Evolutionary conservation across 164 flowering plant genomes (phyloP).

Genomic region (Amborella trichopoda): DNA sequence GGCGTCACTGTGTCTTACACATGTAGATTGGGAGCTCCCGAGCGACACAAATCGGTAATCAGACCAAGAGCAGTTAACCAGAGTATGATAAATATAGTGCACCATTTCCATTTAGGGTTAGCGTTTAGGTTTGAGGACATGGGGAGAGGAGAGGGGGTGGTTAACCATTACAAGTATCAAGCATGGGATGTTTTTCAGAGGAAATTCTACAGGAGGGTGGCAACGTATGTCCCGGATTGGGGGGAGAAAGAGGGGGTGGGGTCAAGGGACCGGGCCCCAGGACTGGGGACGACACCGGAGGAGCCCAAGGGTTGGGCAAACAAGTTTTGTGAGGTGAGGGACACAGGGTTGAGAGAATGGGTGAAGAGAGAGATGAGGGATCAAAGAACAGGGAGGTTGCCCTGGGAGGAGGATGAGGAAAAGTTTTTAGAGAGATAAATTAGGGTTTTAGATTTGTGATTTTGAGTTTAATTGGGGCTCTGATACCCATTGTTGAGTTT

Average conservation of each 20-base stretch:
- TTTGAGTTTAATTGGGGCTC: too few species aligned
- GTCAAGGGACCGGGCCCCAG: conserved; percentile 82
- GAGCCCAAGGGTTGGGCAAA: conserved; percentile 69
- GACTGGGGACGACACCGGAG: conserved; percentile 61
- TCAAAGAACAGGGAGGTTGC: conserved; percentile 21
- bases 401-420: conserved; percentile 42
- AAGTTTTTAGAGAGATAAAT: too few species aligned
- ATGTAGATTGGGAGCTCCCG: conserved; percentile 37
- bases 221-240: conserved; percentile 88
- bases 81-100: conserved; percentile 65
- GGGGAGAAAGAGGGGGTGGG: conserved; percentile 48
- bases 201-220: conserved; percentile 73
- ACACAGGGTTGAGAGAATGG: conserved; percentile 40
- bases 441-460: too few species aligned
- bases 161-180: conserved; percentile 88
- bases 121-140: conserved; percentile 26
- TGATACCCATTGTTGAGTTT: too few species aligned
- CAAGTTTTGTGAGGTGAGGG: conserved; percentile 66
- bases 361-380: conserved; percentile 29
- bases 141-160: conserved; percentile 24
- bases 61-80: conserved; percentile 51
- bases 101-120: conserved; percentile 55
- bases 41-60: conserved; percentile 82
- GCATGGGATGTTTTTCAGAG: conserved; percentile 85
- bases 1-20: conserved; percentile 78